phyloP scores from a whole-genome alignment of 2,329 filamentous ascomycete genomes.

The Xylariaceae sp. region DNA sequence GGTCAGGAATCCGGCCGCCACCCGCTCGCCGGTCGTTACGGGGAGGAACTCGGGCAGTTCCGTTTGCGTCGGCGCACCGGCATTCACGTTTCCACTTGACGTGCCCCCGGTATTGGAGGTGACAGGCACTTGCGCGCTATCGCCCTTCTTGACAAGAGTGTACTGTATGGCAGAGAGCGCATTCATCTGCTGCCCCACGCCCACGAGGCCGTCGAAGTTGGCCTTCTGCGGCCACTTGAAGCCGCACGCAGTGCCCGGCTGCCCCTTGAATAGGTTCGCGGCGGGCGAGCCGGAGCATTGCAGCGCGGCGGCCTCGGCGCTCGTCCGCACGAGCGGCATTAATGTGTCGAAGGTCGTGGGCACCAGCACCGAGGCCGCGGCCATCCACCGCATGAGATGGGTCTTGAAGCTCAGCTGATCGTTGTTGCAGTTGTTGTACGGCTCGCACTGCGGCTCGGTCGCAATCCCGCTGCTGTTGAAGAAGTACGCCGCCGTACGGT shows the following conservation, averaged over 20 bases:
- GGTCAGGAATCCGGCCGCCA: slow-evolving; percentile 55
- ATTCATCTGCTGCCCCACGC: slow-evolving; percentile 68
- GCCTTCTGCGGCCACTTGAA: slow-evolving; percentile 55
- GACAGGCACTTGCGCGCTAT: slow-evolving; percentile 37
- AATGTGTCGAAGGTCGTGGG: slow-evolving; percentile 49
- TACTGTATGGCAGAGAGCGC: slow-evolving; percentile 61
- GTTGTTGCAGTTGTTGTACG: slow-evolving; percentile 55
- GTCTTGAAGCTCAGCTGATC: slow-evolving; percentile 76
- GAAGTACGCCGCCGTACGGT: slow-evolving; percentile 50
- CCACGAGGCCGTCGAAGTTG: slow-evolving; percentile 55
- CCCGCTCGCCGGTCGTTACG: slow-evolving; percentile 49
- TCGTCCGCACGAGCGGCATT: slow-evolving; percentile 47
- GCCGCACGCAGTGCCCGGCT: slow-evolving; percentile 60
- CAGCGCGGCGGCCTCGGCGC: slow-evolving; percentile 49
- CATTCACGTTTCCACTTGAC: slow-evolving; percentile 46
- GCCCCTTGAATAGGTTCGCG: slow-evolving; percentile 45
- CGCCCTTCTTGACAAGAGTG: slow-evolving; percentile 43
- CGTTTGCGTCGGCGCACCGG: slow-evolving; percentile 35
- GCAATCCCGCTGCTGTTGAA: slow-evolving; percentile 51
- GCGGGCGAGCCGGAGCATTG: slow-evolving; percentile 47
- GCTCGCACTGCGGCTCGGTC: slow-evolving; percentile 65
- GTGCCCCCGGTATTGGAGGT: slow-evolving; percentile 58
- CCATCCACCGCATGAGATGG: slow-evolving; percentile 65
- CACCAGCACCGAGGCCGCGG: slow-evolving; percentile 51
- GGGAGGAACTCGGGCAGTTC: slow-evolving; percentile 28